Evolutionary conservation across 1,284 basidiomycete genomes (phyloP).

Genomic region (Ganoderma meredithae): DNA sequence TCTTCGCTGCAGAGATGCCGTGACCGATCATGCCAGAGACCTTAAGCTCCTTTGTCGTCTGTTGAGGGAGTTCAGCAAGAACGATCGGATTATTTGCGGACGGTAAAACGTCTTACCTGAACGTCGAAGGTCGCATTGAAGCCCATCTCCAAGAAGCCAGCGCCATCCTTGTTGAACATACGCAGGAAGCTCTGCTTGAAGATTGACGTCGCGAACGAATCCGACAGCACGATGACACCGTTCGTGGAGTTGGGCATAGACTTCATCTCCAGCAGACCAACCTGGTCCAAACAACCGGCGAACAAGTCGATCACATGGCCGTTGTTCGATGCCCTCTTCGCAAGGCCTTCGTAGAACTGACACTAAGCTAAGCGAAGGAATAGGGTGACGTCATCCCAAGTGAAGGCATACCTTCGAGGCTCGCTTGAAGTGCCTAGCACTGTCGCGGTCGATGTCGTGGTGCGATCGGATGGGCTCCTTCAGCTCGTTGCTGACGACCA

Average conservation of each 20-base stretch:
- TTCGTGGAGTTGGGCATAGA: slow-evolving; percentile 95
- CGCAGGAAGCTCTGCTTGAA: slow-evolving; percentile 99
- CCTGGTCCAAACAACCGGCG: slow-evolving; percentile 97
- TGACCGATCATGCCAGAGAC: slow-evolving; percentile 99
- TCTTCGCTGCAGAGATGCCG: slow-evolving; percentile 96
- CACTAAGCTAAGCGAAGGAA: slow-evolving; percentile 21
- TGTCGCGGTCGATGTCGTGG: slow-evolving; percentile 98
- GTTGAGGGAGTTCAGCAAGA: slow-evolving; percentile 12
- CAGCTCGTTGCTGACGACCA: slow-evolving; percentile 96
- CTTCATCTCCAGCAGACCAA: slow-evolving; percentile 98
- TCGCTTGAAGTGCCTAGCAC: slow-evolving; percentile 97
- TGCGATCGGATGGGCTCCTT: slow-evolving; percentile 99
- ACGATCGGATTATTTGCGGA: slow-evolving; percentile 7
- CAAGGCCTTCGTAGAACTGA: slow-evolving; percentile 95
- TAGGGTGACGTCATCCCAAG: slow-evolving; percentile 3
- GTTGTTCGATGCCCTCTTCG: slow-evolving; percentile 94
- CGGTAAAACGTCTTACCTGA: slow-evolving; percentile 60
- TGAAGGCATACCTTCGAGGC: slow-evolving; percentile 80
- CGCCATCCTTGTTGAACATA: slow-evolving; percentile 93
- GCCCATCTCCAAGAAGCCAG: slow-evolving; percentile 95
- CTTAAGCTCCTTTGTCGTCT: slow-evolving; percentile 99
- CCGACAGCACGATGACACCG: slow-evolving; percentile 95
- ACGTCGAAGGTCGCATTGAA: slow-evolving; percentile 99
- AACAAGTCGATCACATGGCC: slow-evolving; percentile 97
- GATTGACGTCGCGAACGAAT: slow-evolving; percentile 98